These are phyloP conservation scores for maize (Zea mays) DNA, from an alignment of 176 grass and related monocot species.

Conservation along the genomic window DNA sequence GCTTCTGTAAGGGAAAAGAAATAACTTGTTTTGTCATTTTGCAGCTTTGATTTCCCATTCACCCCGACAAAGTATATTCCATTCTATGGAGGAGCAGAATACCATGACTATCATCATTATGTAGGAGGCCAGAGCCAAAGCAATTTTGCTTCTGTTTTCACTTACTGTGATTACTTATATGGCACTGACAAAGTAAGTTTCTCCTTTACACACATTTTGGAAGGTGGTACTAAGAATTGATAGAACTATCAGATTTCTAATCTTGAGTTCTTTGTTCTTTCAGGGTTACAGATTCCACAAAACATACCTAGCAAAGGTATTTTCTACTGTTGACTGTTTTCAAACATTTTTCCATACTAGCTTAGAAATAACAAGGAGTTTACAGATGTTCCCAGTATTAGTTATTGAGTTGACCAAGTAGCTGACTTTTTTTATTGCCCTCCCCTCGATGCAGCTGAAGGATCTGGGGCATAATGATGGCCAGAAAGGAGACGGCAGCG, in stretches of 20 bases:
- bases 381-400: background rate
- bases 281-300: slow-evolving; percentile 94
- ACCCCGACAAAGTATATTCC: slow-evolving; percentile 85
- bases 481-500: slow-evolving; percentile 35
- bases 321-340: background rate
- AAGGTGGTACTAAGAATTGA: slow-evolving; percentile 8
- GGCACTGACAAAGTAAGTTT: slow-evolving; percentile 81
- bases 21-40: slow-evolving; percentile 17
- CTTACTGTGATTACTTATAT: slow-evolving; percentile 92
- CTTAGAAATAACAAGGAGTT: slow-evolving; percentile 1
- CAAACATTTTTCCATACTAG: background rate
- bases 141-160: slow-evolving; percentile 95
- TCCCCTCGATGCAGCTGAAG: slow-evolving; percentile 50
- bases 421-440: background rate
- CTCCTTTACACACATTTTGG: background rate
- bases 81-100: slow-evolving; percentile 92
- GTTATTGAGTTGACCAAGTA: slow-evolving; percentile 23
- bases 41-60: slow-evolving; percentile 93
- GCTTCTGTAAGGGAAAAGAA: background rate
- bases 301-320: slow-evolving; percentile 74
- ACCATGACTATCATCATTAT: slow-evolving; percentile 98
- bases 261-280: slow-evolving; percentile 40
- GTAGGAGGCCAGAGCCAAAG: slow-evolving; percentile 88
- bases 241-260: slow-evolving; percentile 23
- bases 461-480: slow-evolving; percentile 35